Evolutionary conservation across 768 basidiomycete species (phyloP).

Genomic region (Strobilomyces dryophilus): DNA sequence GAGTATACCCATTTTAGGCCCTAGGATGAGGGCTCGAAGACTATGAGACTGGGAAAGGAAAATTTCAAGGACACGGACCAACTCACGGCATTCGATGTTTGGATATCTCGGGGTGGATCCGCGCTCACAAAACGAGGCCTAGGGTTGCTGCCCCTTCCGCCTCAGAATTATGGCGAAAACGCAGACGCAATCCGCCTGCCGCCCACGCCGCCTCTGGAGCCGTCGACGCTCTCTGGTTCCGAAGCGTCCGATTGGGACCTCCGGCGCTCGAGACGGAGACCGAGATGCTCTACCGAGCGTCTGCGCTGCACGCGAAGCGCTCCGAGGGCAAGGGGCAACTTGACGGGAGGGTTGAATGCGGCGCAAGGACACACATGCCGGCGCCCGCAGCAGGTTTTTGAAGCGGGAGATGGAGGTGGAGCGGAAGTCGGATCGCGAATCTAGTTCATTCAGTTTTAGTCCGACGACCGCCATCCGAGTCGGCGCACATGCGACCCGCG

Average conservation of each 20-base stretch:
- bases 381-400: slow-evolving; percentile 75
- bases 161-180: slow-evolving; percentile 35
- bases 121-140: slow-evolving; percentile 76
- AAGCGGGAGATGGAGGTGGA: slow-evolving; percentile 77
- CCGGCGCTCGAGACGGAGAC: slow-evolving; percentile 67
- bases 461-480: too few relatives aligned
- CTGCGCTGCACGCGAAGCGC: slow-evolving; percentile 50
- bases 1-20: too few relatives aligned
- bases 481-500: too few relatives aligned
- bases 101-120: slow-evolving; percentile 92
- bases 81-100: slow-evolving; percentile 95
- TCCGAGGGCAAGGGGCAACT: slow-evolving; percentile 43
- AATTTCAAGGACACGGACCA: too few relatives aligned
- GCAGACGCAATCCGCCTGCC: slow-evolving; percentile 27
- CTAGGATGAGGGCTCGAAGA: too few relatives aligned
- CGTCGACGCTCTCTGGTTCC: slow-evolving; percentile 52
- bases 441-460: too few relatives aligned
- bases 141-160: slow-evolving; percentile 67
- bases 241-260: slow-evolving; percentile 55
- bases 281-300: slow-evolving; percentile 80
- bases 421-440: too few relatives aligned
- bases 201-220: slow-evolving; percentile 64
- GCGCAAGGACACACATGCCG: slow-evolving; percentile 73
- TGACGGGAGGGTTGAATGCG: slow-evolving; percentile 69
- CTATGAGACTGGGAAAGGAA: too few relatives aligned